Evolutionary conservation across 2,329 filamentous ascomycete genomes (phyloP).

Genomic region (Ustulina deusta): DNA sequence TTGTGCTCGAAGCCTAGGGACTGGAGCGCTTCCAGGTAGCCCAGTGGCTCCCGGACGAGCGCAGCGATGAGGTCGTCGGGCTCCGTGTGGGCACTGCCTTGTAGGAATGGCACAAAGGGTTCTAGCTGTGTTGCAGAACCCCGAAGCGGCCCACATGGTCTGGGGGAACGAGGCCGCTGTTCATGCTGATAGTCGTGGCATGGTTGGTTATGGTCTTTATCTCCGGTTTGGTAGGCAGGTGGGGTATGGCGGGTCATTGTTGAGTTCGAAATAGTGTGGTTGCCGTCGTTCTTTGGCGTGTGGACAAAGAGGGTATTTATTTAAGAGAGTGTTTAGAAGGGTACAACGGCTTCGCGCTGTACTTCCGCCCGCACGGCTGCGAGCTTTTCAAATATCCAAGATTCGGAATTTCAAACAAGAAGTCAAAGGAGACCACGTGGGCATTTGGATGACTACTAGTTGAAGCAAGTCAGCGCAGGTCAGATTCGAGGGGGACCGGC

Average conservation of each 20-base stretch:
- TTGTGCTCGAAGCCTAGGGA: constrained; percentile 26
- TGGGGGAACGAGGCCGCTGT: not conserved
- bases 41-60: constrained; percentile 6
- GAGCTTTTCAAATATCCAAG: not conserved
- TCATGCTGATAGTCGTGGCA: not conserved
- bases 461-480: constrained; percentile 8
- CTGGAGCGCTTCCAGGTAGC: constrained; percentile 2
- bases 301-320: not conserved
- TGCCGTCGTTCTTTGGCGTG: not conserved
- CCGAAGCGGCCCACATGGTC: not conserved
- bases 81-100: not conserved
- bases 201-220: not conserved
- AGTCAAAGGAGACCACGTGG: not conserved
- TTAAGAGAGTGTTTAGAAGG: not conserved
- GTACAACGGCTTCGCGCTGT: not conserved
- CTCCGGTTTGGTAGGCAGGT: not conserved
- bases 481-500: not conserved
- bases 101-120: no score
- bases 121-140: not conserved
- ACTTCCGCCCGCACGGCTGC: not conserved
- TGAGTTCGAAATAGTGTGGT: not conserved
- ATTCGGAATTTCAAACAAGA: not conserved
- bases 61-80: not conserved
- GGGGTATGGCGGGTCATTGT: constrained; percentile 4
- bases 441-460: not conserved